phyloP scores from a whole-genome alignment of 441 rosid species.

The Arabidopsis hybrid region DNA sequence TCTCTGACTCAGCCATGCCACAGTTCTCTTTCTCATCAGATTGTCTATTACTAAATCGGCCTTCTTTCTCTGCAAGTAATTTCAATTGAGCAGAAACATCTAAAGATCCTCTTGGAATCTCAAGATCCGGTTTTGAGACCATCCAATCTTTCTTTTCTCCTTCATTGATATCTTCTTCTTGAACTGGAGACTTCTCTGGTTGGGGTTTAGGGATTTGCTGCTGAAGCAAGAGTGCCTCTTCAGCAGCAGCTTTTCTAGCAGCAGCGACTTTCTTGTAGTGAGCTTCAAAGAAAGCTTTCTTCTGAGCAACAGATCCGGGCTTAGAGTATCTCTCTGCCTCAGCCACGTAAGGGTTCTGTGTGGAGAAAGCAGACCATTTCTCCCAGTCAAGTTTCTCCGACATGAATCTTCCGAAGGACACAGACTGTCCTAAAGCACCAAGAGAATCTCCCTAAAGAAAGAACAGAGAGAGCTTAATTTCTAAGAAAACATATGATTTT shows the following conservation, averaged over 20 bases:
- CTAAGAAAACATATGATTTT: background rate
- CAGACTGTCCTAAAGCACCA: constrained; percentile 59
- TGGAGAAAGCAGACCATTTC: constrained; percentile 73
- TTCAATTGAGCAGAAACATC: constrained; percentile 22
- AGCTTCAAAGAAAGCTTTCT: constrained; percentile 86
- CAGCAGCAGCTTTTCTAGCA: constrained; percentile 67
- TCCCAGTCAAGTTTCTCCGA: constrained; percentile 74
- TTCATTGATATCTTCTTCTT: constrained; percentile 33
- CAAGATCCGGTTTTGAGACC: constrained; percentile 20
- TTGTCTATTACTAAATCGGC: constrained; percentile 26
- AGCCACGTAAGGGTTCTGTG: constrained; percentile 67
- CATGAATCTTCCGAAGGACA: constrained; percentile 74
- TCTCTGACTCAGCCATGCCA: constrained; percentile 39
- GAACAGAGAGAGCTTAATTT: constrained; percentile 9
- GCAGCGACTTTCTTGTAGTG: constrained; percentile 78
- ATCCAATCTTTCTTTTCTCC: constrained; percentile 28
- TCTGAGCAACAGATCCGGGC: constrained; percentile 86
- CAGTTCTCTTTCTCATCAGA: constrained; percentile 41
- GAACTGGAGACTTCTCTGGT: background rate
- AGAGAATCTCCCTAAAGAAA: constrained; percentile 49
- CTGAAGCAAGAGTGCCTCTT: constrained; percentile 59
- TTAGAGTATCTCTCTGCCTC: constrained; percentile 74
- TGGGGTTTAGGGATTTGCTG: constrained; percentile 29
- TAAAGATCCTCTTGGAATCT: constrained; percentile 18
- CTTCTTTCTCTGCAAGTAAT: constrained; percentile 37